Evolutionary conservation across 495 filamentous ascomycete species (phyloP).

Genomic region (Daldinia caldariorum): DNA sequence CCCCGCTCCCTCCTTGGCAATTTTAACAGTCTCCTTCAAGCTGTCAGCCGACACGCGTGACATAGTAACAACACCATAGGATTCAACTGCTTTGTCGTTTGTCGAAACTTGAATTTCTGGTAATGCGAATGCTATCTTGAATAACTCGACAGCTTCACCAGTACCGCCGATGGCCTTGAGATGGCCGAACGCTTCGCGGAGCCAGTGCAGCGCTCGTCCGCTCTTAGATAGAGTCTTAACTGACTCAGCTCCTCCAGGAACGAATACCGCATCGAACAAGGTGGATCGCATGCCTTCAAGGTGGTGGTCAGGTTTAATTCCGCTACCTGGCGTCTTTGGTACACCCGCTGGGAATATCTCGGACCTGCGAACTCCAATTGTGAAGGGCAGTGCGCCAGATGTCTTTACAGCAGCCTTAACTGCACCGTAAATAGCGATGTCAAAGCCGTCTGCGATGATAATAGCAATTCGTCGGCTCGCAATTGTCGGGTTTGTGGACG

Average conservation of each 20-base stretch:
- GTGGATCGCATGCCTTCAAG: constrained; percentile 85
- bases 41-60: constrained; percentile 60
- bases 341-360: constrained; percentile 68
- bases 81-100: constrained; percentile 65
- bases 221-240: constrained; percentile 68
- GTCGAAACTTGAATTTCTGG: constrained; percentile 61
- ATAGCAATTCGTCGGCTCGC: constrained; percentile 78
- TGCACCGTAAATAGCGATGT: constrained; percentile 68
- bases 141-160: constrained; percentile 73
- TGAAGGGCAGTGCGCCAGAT: constrained; percentile 72
- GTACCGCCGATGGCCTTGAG: constrained; percentile 81
- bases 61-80: constrained; percentile 77
- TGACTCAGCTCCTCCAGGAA: constrained; percentile 77
- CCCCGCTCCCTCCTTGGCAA: constrained; percentile 69
- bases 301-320: constrained; percentile 78
- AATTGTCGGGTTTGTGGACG: constrained; percentile 70
- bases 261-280: constrained; percentile 84
- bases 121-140: constrained; percentile 66
- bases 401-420: constrained; percentile 70
- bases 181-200: constrained; percentile 84
- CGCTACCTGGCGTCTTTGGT: constrained; percentile 56
- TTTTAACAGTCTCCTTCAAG: constrained; percentile 63
- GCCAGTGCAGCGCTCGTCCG: constrained; percentile 83
- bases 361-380: constrained; percentile 71
- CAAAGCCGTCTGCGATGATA: constrained; percentile 84